Evolutionary conservation across 768 basidiomycete genomes (phyloP).

Genomic region (Xerocomellus chrysenteron): DNA sequence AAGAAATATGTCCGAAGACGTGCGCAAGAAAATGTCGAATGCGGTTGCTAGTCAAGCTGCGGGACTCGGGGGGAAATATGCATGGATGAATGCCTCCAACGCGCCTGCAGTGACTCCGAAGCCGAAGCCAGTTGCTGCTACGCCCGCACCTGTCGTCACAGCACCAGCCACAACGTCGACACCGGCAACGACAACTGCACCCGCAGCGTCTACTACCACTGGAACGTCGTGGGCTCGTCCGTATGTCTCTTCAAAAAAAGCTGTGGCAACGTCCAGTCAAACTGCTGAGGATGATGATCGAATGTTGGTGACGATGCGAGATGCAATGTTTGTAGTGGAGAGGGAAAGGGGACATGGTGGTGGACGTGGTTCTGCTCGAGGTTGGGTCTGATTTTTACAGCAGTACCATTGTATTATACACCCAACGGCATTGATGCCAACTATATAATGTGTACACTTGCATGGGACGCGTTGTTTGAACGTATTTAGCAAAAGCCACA

Average conservation of each 20-base stretch:
- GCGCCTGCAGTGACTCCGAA: slow-evolving; percentile 43
- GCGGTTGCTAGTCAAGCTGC: slow-evolving; percentile 86
- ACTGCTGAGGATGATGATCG: slow-evolving; percentile 57
- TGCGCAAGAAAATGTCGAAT: slow-evolving; percentile 89
- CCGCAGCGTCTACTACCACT: slow-evolving; percentile 28
- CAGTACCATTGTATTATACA: background rate
- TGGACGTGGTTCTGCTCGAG: slow-evolving; percentile 71
- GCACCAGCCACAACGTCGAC: slow-evolving; percentile 26
- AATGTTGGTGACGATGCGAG: slow-evolving; percentile 64
- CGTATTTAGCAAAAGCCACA: slow-evolving; percentile 26
- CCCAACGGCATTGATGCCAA: background rate
- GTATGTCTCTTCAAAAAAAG: slow-evolving; percentile 58
- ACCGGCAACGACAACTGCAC: slow-evolving; percentile 33
- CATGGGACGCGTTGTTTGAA: slow-evolving; percentile 8
- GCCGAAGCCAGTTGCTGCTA: slow-evolving; percentile 32
- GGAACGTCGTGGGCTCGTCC: slow-evolving; percentile 57
- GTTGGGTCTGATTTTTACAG: slow-evolving; percentile 48
- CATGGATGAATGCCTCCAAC: slow-evolving; percentile 81
- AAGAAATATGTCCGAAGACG: slow-evolving; percentile 88
- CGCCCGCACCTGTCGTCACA: slow-evolving; percentile 31
- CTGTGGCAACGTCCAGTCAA: slow-evolving; percentile 30
- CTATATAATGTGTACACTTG: too few species aligned
- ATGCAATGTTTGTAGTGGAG: slow-evolving; percentile 85
- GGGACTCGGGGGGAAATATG: slow-evolving; percentile 78
- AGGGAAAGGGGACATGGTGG: slow-evolving; percentile 83